Conservation (phyloP, 495 filamentous ascomycete species). For the Oidiodendron maius region DNA sequence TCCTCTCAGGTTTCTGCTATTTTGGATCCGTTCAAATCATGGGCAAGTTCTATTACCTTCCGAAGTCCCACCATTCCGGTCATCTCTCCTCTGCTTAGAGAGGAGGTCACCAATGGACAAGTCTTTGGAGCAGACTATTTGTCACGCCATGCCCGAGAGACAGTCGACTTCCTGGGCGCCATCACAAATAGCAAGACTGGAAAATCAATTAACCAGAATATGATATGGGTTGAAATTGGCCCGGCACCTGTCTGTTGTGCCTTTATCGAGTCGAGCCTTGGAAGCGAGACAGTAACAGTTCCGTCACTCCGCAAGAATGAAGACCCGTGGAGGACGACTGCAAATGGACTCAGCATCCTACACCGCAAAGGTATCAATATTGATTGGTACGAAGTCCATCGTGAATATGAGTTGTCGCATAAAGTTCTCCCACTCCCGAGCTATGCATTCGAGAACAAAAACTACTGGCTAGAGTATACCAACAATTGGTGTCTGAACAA, state of each 20-base stretch:
- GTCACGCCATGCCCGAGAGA: conserved; percentile 55
- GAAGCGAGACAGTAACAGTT: conserved; percentile 45
- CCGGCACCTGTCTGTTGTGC: conserved; percentile 60
- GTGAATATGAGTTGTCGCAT: conserved; percentile 54
- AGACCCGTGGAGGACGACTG: conserved; percentile 59
- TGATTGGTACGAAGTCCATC: conserved; percentile 72
- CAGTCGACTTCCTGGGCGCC: conserved; percentile 65
- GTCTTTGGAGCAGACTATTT: conserved; percentile 65
- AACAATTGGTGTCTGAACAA: conserved; percentile 65
- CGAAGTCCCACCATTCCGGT: conserved; percentile 58
- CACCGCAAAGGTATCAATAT: conserved; percentile 60
- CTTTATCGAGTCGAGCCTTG: conserved; percentile 63
- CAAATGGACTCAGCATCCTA: conserved; percentile 49
- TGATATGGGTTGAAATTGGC: conserved; percentile 59
- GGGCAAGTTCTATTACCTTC: conserved; percentile 52
- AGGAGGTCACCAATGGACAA: conserved; percentile 48
- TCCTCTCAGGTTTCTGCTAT: conserved; percentile 72
- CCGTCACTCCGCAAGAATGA: conserved; percentile 43
- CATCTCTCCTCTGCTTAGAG: conserved; percentile 60
- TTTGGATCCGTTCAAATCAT: conserved; percentile 52
- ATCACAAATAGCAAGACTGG: conserved; percentile 45
- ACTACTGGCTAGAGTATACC: conserved; percentile 76
- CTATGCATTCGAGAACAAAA: conserved; percentile 74
- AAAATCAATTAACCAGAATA: conserved; percentile 42
- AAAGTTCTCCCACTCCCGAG: conserved; percentile 61